Evolutionary conservation across 768 basidiomycete species (phyloP), one percentile per base, ranked within the genome.

Genomic region (Atractiella rhizophila): DNA sequence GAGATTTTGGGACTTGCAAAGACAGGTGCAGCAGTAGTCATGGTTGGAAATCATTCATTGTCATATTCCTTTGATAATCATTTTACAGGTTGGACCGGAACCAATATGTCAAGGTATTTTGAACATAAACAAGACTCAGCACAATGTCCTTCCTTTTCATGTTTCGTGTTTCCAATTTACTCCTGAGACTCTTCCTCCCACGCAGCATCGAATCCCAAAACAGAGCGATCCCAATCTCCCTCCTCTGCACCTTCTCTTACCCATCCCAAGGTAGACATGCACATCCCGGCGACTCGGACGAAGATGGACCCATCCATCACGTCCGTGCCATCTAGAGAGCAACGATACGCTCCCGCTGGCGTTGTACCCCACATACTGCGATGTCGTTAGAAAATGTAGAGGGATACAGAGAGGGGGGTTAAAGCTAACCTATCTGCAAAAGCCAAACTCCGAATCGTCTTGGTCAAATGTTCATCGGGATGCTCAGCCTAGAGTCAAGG

Each of bases 301-400:
- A 54, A 54, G 32, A 52, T 46, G 2, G 43, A 37, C 2, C 53
- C 53, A 37, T 54, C 53, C 47, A 54, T 40, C 13, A 28, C 23
- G 9, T 46, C 39, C 3, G 48, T 40, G 0, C 52, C 52, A 2
- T 44, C 43, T 2, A 53, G 25, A 0, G 32, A 34, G 1, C 32
- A 33, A 12, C 32, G 37, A 21, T 39, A 50, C 26, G 47, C 39
- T 4, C 52, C 52, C 11, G 37, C 28, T 5, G 46, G 41, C 8
- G 46, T 40, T 12, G 39, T 20, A 1, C 46, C 50, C 27, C 27
- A 8, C 21, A 32, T 7, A 13, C 25, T 4, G 30, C 8, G 1
- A 16, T 13, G 13, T 10, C 38, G 29, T 9, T 11, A 21, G 18
- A 35, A 25, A n/a, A 16, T 11, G 21, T 16, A 11, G 7, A 18